Percentiles rank a stretch among this genome's conserved stretches.
Evolutionary conservation across 2,329 filamentous ascomycete genomes (phyloP).

Genomic region (Fonsecaea nubica): DNA sequence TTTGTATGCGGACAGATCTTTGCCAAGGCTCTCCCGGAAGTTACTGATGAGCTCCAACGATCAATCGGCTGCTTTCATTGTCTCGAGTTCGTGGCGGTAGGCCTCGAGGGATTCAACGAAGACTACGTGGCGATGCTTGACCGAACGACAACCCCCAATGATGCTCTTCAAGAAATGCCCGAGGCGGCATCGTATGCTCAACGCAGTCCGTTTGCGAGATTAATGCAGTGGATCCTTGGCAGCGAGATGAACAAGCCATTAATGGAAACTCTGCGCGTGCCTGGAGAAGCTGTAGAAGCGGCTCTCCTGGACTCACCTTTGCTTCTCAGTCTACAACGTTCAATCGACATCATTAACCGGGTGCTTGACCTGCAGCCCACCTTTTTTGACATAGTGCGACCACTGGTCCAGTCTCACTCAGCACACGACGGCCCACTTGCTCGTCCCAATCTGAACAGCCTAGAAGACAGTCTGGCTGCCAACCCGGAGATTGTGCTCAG

Average conservation of each 20-base stretch:
- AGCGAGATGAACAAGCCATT: slow-evolving; percentile 82
- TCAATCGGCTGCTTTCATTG: slow-evolving; percentile 79
- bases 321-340: slow-evolving; percentile 76
- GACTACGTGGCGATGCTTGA: slow-evolving; percentile 67
- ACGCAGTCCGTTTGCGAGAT: slow-evolving; percentile 88
- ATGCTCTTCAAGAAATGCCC: slow-evolving; percentile 26
- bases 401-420: slow-evolving; percentile 61
- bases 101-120: slow-evolving; percentile 89
- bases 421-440: slow-evolving; percentile 46
- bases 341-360: slow-evolving; percentile 82
- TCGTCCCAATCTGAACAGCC: slow-evolving; percentile 57
- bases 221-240: slow-evolving; percentile 99
- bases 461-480: slow-evolving; percentile 88
- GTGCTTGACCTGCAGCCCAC: slow-evolving; percentile 88
- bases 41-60: slow-evolving; percentile 71
- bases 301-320: slow-evolving; percentile 79
- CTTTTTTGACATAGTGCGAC: slow-evolving; percentile 86
- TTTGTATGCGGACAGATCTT: slow-evolving; percentile 84
- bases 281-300: slow-evolving; percentile 73
- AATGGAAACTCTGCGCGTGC: slow-evolving; percentile 79
- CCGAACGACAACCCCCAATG: slow-evolving; percentile 21
- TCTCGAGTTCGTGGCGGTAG: slow-evolving; percentile 80
- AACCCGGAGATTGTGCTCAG: slow-evolving; percentile 80
- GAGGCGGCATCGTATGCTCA: slow-evolving; percentile 72
- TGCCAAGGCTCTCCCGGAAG: slow-evolving; percentile 68